A percentile compares a stretch with the other conserved stretches of the same genome.
Evolutionary conservation across 371 early-diverging fungal genomes (phyloP).

Genomic region (Parasitella parasitica): DNA sequence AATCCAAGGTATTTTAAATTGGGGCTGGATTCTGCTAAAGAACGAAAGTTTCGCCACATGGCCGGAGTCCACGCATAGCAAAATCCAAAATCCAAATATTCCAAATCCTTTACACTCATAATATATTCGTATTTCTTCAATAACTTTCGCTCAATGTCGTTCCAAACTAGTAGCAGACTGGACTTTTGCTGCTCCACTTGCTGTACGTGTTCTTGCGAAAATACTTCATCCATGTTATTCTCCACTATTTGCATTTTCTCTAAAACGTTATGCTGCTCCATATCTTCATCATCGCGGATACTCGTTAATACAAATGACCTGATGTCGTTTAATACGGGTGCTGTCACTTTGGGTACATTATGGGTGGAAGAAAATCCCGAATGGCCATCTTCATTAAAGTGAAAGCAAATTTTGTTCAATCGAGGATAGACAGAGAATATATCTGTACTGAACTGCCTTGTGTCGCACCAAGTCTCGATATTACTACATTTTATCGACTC

Average conservation of each 20-base stretch:
- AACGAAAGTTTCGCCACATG: constrained; percentile 11
- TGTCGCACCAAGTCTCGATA: constrained; percentile 29
- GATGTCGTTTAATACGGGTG: neutral
- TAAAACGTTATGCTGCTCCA: constrained; percentile 8
- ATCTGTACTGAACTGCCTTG: constrained; percentile 11
- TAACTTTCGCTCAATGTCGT: neutral
- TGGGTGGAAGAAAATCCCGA: constrained; percentile 23
- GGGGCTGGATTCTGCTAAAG: neutral
- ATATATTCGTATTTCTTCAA: constrained; percentile 11
- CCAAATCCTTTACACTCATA: neutral
- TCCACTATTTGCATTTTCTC: constrained; percentile 9
- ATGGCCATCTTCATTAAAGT: constrained; percentile 19
- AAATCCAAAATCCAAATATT: constrained; percentile 20
- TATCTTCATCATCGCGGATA: constrained; percentile 8
- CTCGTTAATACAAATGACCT: constrained; percentile 5
- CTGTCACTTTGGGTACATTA: neutral
- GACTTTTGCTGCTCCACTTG: neutral
- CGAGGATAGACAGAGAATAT: neutral
- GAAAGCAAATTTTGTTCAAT: neutral
- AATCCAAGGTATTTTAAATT: constrained; percentile 1
- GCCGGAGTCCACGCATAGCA: constrained; percentile 24
- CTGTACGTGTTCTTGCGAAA: constrained; percentile 5
- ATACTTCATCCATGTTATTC: constrained; percentile 4
- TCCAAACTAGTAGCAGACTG: constrained; percentile 1
- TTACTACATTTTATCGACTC: constrained; percentile 2